These are phyloP conservation scores for Penicillium cosmopolitanum DNA, from an alignment of 495 filamentous ascomycete genomes.

Conservation along the genomic window DNA sequence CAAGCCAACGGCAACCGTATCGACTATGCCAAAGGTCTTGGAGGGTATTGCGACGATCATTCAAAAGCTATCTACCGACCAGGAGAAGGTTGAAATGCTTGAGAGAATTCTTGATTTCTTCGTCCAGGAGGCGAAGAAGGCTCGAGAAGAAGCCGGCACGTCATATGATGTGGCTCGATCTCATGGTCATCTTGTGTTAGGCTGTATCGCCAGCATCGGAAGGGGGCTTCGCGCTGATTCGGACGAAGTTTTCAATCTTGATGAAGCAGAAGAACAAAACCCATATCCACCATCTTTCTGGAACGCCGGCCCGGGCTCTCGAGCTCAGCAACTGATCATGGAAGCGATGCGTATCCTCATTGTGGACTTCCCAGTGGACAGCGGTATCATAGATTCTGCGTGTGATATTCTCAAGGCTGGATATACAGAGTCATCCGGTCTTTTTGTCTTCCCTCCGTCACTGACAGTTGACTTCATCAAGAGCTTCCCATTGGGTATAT, in stretches of 20 bases:
- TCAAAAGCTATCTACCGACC: slow-evolving; percentile 71
- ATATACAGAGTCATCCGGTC: slow-evolving; percentile 77
- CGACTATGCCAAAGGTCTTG: slow-evolving; percentile 78
- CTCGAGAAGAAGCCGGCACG: slow-evolving; percentile 40
- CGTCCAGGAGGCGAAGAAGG: slow-evolving; percentile 39
- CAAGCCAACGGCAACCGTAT: slow-evolving; percentile 63
- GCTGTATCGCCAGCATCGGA: slow-evolving; percentile 76
- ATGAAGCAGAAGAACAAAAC: slow-evolving; percentile 42
- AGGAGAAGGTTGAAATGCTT: slow-evolving; percentile 62
- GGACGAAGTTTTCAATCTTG: slow-evolving; percentile 70
- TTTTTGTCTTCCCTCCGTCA: slow-evolving; percentile 72
- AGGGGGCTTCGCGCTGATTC: slow-evolving; percentile 76
- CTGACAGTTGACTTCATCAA: slow-evolving; percentile 74
- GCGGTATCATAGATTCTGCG: slow-evolving; percentile 73
- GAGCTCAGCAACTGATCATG: slow-evolving; percentile 63
- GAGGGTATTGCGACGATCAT: slow-evolving; percentile 85
- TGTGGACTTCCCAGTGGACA: slow-evolving; percentile 60
- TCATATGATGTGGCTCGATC: slow-evolving; percentile 51
- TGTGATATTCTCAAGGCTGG: slow-evolving; percentile 79
- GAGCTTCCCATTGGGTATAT: slow-evolving; percentile 61
- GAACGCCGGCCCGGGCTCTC: slow-evolving; percentile 56
- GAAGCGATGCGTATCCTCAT: slow-evolving; percentile 49
- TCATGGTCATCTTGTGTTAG: slow-evolving; percentile 66
- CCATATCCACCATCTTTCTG: slow-evolving; percentile 59
- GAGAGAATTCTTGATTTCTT: slow-evolving; percentile 68